A percentile compares a stretch with the other conserved stretches of the same genome.
These are phyloP conservation scores for Onygenales sp. DNA, from an alignment of 2,329 filamentous ascomycete species.

Conservation along the genomic window DNA sequence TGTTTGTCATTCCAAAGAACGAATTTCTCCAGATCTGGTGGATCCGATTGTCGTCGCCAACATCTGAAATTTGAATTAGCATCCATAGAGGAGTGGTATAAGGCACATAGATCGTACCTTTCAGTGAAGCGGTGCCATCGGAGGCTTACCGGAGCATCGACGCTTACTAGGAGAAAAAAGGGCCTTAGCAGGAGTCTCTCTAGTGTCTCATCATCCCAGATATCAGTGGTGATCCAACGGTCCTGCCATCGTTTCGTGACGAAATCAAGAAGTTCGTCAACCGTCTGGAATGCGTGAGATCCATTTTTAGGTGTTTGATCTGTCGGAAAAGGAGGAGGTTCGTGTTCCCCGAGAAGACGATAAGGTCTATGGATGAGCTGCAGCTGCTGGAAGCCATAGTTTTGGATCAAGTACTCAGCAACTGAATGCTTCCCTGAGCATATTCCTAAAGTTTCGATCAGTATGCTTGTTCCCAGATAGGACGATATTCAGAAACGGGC, in stretches of 20 bases:
- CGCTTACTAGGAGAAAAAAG: slow-evolving; percentile 85
- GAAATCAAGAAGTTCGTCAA: slow-evolving; percentile 66
- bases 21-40: slow-evolving; percentile 50
- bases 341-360: slow-evolving; percentile 11
- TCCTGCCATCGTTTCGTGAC: slow-evolving; percentile 77
- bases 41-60: slow-evolving; percentile 35
- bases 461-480: background rate
- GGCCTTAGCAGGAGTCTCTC: slow-evolving; percentile 70
- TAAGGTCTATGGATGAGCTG: slow-evolving; percentile 40
- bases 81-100: slow-evolving; percentile 23
- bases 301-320: background rate
- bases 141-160: slow-evolving; percentile 78
- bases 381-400: slow-evolving; percentile 72
- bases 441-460: slow-evolving; percentile 51
- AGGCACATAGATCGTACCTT: slow-evolving; percentile 24
- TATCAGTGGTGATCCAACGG: slow-evolving; percentile 77
- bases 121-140: slow-evolving; percentile 71
- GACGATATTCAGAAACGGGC: background rate
- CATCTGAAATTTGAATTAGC: slow-evolving; percentile 32
- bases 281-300: slow-evolving; percentile 45
- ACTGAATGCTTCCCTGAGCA: slow-evolving; percentile 90
- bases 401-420: slow-evolving; percentile 73
- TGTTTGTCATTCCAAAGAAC: slow-evolving; percentile 60
- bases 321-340: slow-evolving; percentile 3
- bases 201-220: slow-evolving; percentile 62